Evolutionary conservation across 306 rosid genomes (phyloP), one percentile per base, ranked within the genome.

Genomic region (Purshia tridentata): DNA sequence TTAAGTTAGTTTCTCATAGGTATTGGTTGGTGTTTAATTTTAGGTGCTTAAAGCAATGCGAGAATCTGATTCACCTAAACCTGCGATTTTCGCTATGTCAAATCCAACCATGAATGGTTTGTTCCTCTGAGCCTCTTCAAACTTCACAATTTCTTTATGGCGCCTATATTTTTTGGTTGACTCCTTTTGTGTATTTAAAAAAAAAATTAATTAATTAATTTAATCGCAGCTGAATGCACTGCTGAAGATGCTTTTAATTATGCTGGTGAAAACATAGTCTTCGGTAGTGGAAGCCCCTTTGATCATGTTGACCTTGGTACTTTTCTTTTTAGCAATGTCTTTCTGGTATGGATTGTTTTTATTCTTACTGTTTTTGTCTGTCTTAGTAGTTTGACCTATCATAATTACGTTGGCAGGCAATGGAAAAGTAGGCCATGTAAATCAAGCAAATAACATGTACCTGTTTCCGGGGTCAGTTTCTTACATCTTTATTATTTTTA

Each of bases 391-490:
- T 29, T 77, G 69, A 75, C 62, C 58, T 16, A n/a, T 19, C 52
- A 12, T 66, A 48, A 60, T 40, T 58, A 2, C 35, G 42, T 80
- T 73, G 40, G 70, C 92, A 95, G 99, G 93, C 76, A 82, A 95
- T 54, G 99, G 97, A 45, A 95, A 84, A 65, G 76, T 85, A 18
- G 99, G 99, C 70, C 92, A 95, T 79, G 98, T 90, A 73, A 91
- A 95, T 88, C 99, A 95, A 91, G 99, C 99, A 73, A 95, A 95
- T 82, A 95, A 95, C 82, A 95, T 95, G 99, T 95, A 95, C 82
- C 83, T 95, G 72, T 95, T 95, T 81, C 99, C 99, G 14, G 99
- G 99, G 98, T 95, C 46, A 80, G 85, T 56, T 76, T 80, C 70
- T 70, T 57, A 23, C 48, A 72, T 75, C 77, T 58, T 68, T 39